A percentile compares a stretch with the other conserved stretches of the same genome.
Conservation (phyloP, 1,139 yeast genomes). For the Kodamaea sp. region DNA sequence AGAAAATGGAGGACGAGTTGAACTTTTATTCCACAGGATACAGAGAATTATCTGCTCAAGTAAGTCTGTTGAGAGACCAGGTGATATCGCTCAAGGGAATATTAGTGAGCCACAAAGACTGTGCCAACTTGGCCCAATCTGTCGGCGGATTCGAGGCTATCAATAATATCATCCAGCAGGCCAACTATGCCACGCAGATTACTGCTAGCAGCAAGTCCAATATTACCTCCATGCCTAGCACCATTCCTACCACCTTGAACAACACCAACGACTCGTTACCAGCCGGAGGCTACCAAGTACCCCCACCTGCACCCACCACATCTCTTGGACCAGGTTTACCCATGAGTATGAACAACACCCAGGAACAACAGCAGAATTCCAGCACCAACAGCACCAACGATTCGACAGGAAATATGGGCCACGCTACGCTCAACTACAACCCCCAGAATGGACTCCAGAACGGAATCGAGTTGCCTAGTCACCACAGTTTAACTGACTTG, state of each 20-base stretch:
- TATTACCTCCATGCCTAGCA: conserved; percentile 31
- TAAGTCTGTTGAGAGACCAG: conserved; percentile 59
- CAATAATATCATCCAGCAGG: conserved; percentile 33
- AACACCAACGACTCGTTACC: conserved; percentile 5
- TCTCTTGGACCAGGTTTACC: conserved; percentile 9
- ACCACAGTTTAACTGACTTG: conserved; percentile 28
- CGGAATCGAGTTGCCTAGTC: conserved; percentile 9
- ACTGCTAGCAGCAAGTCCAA: conserved; percentile 20
- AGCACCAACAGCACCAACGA: conserved; percentile 10
- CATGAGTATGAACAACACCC: conserved; percentile 3
- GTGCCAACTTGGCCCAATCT: conserved; percentile 33
- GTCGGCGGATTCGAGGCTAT: conserved; percentile 43
- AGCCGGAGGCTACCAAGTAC: conserved; percentile 5
- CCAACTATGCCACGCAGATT: conserved; percentile 29
- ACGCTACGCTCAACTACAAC: conserved; percentile 6
- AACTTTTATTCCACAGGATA: conserved; percentile 71
- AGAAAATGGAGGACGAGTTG: conserved; percentile 78
- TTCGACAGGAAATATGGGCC: conserved; percentile 9
- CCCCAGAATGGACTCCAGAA: neutral
- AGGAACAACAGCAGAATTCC: conserved; percentile 5
- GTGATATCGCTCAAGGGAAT: conserved; percentile 51
- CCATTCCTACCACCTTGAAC: conserved; percentile 35
- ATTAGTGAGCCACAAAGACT: conserved; percentile 40
- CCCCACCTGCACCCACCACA: conserved; percentile 12
- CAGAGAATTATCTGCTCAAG: conserved; percentile 62